Conservation (phyloP, 73 alveolate genomes). For the Tetrahymena thermophila region DNA sequence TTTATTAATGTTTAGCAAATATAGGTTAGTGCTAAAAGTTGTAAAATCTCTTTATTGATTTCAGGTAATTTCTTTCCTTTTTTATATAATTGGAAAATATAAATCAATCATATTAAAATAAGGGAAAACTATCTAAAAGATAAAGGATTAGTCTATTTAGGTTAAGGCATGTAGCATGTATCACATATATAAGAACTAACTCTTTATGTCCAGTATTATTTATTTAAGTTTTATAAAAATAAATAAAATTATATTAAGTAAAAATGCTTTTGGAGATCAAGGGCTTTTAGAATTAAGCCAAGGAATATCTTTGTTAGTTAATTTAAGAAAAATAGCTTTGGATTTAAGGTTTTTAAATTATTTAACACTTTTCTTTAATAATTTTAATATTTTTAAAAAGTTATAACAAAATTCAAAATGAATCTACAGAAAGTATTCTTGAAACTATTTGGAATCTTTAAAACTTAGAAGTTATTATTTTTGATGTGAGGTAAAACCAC, state of each 20-base stretch:
- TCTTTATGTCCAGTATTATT: not conserved
- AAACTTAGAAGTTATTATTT: not conserved
- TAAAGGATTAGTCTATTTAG: not conserved
- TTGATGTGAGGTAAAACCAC: not conserved
- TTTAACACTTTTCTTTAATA: not conserved
- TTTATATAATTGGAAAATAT: not conserved
- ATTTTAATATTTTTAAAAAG: not conserved
- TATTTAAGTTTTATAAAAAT: not conserved
- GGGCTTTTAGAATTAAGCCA: not conserved
- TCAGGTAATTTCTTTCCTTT: not conserved
- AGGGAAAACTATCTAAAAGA: not conserved
- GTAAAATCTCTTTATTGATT: not conserved
- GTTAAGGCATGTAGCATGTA: not conserved
- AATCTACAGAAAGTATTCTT: not conserved
- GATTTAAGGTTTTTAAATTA: not conserved
- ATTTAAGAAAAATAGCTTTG: not conserved
- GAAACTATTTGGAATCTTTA: not conserved
- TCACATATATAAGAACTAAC: not conserved
- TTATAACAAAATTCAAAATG: not conserved
- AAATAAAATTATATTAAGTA: not conserved
- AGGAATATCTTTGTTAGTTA: not conserved
- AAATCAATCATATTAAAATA: not conserved
- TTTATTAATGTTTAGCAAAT: not conserved
- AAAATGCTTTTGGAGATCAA: not conserved
- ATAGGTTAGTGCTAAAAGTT: not conserved